Base-by-base conservation (phyloP, 1,284 basidiomycete genomes). In the Ceratobasidium papillatum region DNA sequence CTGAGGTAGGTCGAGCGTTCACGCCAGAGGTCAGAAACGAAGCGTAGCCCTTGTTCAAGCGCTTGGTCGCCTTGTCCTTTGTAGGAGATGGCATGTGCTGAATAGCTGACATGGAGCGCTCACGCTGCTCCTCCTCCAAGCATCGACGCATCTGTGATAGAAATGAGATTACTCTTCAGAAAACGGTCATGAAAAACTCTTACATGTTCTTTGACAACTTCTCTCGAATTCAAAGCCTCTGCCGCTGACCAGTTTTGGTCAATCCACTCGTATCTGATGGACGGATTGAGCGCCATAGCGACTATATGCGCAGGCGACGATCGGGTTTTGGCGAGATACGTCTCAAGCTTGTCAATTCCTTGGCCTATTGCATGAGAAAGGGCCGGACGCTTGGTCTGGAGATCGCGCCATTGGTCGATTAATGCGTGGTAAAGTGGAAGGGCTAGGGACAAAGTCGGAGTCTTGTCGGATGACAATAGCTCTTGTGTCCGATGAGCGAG, bases 241-340 rank as follows among this genome's bases (percentile, higher is more conserved):
- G 7, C 41, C 1, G 34, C 12, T 1, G 41, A 32, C 75, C 75
- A 75, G 19, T 75, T 63, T 25, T 64, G 32, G 12, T 73, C 56
- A 25, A 75, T 75, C 68, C 71, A 75, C 11, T 43, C 25, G n/a
- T 54, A 52, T 19, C 56, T 22, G 4, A 52, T 54, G 2, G 71
- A 32, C n/a, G 75, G 75, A 65, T 75, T 75, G 30, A 75, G 71
- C 1, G 54, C 64, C 47, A 77, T 75, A 4, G 76, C 66, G 19
- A 77, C 27, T 17, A 63, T 56, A 34, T 65, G 64, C 1, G 58
- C 62, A 11, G 41, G 32, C 4, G 38, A 32, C 4, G 32, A 34
- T 3, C 68, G 58, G 1, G 75, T 51, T 30, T 64, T 51, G 3
- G 2, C 45, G 12, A 75, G 3, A 59, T 77, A 77, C 11, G 38